Conservation (phyloP, 306 rosid species). For the Delonix regia region DNA sequence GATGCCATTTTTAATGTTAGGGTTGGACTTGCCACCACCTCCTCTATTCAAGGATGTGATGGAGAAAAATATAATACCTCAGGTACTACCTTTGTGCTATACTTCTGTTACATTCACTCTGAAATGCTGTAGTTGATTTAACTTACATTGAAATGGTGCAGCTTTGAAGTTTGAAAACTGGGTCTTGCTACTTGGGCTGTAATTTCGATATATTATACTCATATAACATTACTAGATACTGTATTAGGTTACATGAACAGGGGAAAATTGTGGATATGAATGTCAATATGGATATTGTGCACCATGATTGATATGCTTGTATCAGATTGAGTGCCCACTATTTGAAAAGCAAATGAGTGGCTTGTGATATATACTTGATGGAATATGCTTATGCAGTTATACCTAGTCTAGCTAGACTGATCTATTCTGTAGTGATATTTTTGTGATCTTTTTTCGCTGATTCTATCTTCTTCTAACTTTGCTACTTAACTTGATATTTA, state of each 20-base stretch:
- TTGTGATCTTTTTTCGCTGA: background rate
- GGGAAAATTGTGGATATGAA: conserved; percentile 15
- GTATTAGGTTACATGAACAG: background rate
- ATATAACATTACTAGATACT: background rate
- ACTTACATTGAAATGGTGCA: background rate
- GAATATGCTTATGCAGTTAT: background rate
- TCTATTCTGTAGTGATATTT: background rate
- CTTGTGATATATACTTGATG: background rate
- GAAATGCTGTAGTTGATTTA: conserved; percentile 12
- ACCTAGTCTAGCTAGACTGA: background rate
- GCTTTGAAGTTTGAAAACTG: conserved; percentile 9
- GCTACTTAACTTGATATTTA: background rate
- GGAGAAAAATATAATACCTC: conserved; percentile 99
- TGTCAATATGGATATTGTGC: conserved; percentile 2
- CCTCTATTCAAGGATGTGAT: conserved; percentile 96
- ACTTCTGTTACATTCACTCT: conserved; percentile 15
- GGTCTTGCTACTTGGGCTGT: conserved; percentile 18
- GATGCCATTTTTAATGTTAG: conserved; percentile 97
- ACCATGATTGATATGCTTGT: background rate
- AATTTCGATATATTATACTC: background rate
- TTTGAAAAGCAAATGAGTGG: background rate
- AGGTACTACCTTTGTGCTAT: conserved; percentile 52
- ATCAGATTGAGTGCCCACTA: background rate
- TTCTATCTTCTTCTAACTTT: background rate
- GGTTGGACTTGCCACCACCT: conserved; percentile 96